Evolutionary conservation across 306 rosid genomes (phyloP).

Genomic region (Rosa chinensis): DNA sequence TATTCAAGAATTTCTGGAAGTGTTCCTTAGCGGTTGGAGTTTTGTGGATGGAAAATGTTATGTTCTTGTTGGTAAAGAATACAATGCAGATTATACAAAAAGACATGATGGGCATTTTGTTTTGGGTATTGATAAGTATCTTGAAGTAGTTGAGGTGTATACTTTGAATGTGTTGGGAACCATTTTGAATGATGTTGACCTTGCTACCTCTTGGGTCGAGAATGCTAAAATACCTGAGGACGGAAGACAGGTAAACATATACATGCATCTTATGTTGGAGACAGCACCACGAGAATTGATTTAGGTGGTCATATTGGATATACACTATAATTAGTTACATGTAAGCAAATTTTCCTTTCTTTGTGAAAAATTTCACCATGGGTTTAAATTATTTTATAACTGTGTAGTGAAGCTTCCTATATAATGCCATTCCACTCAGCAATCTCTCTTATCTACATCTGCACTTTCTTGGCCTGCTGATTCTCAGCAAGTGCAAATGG

Average conservation of each 20-base stretch:
- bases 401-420: background rate
- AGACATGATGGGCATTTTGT: constrained; percentile 23
- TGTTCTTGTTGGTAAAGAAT: constrained; percentile 39
- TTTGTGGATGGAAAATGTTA: constrained; percentile 48
- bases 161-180: constrained; percentile 44
- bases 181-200: constrained; percentile 41
- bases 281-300: background rate
- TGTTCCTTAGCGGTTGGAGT: constrained; percentile 70
- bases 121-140: constrained; percentile 52
- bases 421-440: background rate
- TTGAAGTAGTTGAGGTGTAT: constrained; percentile 71
- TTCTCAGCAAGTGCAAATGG: background rate
- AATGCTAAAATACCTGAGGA: constrained; percentile 71
- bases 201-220: constrained; percentile 75
- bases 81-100: constrained; percentile 27
- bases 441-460: background rate
- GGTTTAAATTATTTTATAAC: background rate
- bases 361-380: background rate
- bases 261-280: background rate
- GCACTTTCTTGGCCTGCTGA: background rate
- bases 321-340: background rate
- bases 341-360: background rate
- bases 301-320: constrained; percentile 5
- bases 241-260: constrained; percentile 60
- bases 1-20: constrained; percentile 51